Conservation (phyloP, 345 rosid genomes). For the Viola odorata region DNA sequence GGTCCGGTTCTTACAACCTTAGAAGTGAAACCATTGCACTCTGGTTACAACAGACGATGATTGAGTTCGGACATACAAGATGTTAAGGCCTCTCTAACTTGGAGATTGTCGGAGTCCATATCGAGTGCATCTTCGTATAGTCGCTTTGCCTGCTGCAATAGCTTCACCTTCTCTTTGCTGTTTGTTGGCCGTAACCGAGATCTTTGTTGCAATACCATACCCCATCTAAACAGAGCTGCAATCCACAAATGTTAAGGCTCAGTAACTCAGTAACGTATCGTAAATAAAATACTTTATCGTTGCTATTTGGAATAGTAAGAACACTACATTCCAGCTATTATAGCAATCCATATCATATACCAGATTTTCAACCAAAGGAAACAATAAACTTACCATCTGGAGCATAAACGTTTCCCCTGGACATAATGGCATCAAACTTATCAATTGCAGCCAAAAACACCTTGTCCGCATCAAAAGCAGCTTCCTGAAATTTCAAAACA, state of each 20-base stretch:
- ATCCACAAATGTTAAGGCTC: conserved; percentile 2
- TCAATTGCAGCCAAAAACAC: conserved; percentile 71
- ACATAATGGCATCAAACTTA: conserved; percentile 66
- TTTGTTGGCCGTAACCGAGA: conserved; percentile 48
- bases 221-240: conserved; percentile 73
- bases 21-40: no score
- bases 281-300: background rate
- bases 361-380: background rate
- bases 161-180: conserved; percentile 51
- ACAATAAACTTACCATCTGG: conserved; percentile 45
- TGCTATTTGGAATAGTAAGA: background rate
- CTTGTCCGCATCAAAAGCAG: conserved; percentile 66
- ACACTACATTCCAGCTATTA: background rate
- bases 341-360: no score
- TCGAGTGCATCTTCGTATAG: conserved; percentile 62
- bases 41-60: conserved; percentile 18
- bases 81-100: conserved; percentile 47
- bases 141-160: conserved; percentile 55
- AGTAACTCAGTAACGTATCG: background rate
- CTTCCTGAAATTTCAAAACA: conserved; percentile 40
- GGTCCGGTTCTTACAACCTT: no score
- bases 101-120: conserved; percentile 48
- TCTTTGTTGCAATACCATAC: conserved; percentile 57
- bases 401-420: conserved; percentile 50
- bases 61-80: conserved; percentile 52